Conservation (phyloP, 805 yeast species). For the Candida easanensis region DNA sequence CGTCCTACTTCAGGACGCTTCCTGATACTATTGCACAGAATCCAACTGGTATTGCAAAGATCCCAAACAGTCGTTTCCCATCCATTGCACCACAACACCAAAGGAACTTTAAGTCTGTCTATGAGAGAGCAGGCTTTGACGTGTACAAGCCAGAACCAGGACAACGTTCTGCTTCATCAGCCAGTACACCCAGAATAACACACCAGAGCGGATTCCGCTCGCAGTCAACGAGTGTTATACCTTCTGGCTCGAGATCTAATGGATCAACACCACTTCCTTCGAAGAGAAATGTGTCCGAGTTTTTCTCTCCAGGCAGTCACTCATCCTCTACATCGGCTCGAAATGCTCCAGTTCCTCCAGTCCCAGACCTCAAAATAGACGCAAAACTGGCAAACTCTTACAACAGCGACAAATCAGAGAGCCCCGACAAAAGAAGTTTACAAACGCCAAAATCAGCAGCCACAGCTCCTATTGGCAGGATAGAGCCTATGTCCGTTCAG, state of each 20-base stretch:
- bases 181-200: slow-evolving; percentile 1
- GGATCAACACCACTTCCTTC: neutral
- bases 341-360: slow-evolving; percentile 1
- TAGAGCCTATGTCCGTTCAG: neutral
- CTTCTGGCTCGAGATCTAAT: neutral
- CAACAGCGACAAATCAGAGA: neutral
- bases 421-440: neutral
- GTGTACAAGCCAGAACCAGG: slow-evolving; percentile 34
- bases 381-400: slow-evolving; percentile 14
- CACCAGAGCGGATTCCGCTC: slow-evolving; percentile 14
- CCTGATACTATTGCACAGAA: slow-evolving; percentile 26
- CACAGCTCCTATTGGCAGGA: neutral
- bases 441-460: neutral
- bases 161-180: slow-evolving; percentile 1
- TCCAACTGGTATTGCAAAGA: slow-evolving; percentile 26
- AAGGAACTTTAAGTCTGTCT: slow-evolving; percentile 57
- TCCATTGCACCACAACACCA: slow-evolving; percentile 57
- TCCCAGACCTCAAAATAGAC: slow-evolving; percentile 13
- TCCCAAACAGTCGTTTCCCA: slow-evolving; percentile 55
- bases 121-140: slow-evolving; percentile 83
- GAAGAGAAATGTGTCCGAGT: slow-evolving; percentile 23
- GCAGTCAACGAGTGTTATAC: neutral
- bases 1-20: slow-evolving; percentile 26
- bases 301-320: slow-evolving; percentile 1
- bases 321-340: neutral